Evolutionary conservation across 106 monocot species (phyloP).

Genomic region (Dactylorhiza incarnata): DNA sequence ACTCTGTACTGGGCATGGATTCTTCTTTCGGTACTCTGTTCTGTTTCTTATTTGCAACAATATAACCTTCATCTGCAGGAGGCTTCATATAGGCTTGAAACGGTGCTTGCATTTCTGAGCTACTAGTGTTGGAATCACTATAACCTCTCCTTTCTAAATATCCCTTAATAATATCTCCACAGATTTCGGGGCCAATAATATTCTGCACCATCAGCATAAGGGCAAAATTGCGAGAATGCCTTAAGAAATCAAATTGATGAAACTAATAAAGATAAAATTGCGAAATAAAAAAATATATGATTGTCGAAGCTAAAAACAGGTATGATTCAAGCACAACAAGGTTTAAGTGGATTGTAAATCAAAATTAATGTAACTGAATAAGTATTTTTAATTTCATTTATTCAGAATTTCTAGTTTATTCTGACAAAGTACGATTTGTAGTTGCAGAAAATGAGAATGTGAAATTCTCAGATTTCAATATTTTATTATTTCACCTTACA

Average conservation of each 20-base stretch:
- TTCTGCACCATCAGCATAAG: constrained; percentile 45
- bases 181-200: constrained; percentile 75
- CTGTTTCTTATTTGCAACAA: constrained; percentile 45
- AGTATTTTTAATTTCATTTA: neutral
- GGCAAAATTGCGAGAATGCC: neutral
- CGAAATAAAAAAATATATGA: neutral
- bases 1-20: constrained; percentile 12
- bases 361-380: neutral
- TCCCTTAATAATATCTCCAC: constrained; percentile 50
- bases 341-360: neutral
- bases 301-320: neutral
- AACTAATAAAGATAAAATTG: constrained; percentile 4
- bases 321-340: neutral
- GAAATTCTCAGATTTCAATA: no score
- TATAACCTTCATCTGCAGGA: constrained; percentile 23
- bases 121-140: constrained; percentile 19
- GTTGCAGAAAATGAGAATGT: no score
- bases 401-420: neutral
- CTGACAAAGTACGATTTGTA: no score
- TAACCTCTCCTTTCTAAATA: constrained; percentile 76
- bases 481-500: no score
- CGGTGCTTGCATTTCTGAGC: constrained; percentile 11
- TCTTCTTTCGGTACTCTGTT: constrained; percentile 37
- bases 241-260: constrained; percentile 1
- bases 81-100: constrained; percentile 54